Conservation (phyloP, 2,329 filamentous ascomycete species). For the Fusarium chaquense region DNA sequence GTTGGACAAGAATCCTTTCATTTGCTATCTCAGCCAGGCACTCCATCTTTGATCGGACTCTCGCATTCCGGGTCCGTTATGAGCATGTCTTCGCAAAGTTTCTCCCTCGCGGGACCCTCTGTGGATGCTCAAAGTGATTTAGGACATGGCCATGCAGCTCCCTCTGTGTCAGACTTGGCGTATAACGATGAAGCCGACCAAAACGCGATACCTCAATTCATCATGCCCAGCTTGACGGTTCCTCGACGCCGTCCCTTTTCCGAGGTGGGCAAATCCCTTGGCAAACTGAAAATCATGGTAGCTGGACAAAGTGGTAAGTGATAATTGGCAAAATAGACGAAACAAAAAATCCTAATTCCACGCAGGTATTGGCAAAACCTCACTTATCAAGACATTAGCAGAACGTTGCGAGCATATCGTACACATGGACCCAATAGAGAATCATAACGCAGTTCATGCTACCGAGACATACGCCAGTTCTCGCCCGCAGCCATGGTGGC, state of each 20-base stretch:
- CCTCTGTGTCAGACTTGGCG: conserved; percentile 32
- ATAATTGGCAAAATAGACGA: background rate
- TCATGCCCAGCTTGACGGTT: conserved; percentile 97
- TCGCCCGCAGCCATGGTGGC: conserved; percentile 89
- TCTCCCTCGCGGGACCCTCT: conserved; percentile 62
- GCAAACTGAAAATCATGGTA: conserved; percentile 88
- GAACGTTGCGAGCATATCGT: conserved; percentile 92
- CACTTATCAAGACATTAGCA: conserved; percentile 87
- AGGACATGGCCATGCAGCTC: conserved; percentile 31
- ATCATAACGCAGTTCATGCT: conserved; percentile 53
- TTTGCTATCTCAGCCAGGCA: conserved; percentile 46
- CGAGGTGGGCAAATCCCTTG: conserved; percentile 83
- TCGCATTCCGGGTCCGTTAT: conserved; percentile 52
- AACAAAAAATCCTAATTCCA: conserved; percentile 22
- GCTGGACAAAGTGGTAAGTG: conserved; percentile 78
- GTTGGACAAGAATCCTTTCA: conserved; percentile 35
- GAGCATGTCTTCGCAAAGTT: conserved; percentile 65
- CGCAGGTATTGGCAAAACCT: conserved; percentile 86
- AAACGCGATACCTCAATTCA: conserved; percentile 76
- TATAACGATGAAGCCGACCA: conserved; percentile 36
- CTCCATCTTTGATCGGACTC: conserved; percentile 44
- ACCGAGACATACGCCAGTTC: conserved; percentile 83
- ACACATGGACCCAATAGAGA: conserved; percentile 79
- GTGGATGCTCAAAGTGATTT: conserved; percentile 48
- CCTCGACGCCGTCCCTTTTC: conserved; percentile 91